These are phyloP conservation scores for Chlamydomonas schloesseri DNA, from an alignment of 139 green algal genomes.

Conservation along the genomic window DNA sequence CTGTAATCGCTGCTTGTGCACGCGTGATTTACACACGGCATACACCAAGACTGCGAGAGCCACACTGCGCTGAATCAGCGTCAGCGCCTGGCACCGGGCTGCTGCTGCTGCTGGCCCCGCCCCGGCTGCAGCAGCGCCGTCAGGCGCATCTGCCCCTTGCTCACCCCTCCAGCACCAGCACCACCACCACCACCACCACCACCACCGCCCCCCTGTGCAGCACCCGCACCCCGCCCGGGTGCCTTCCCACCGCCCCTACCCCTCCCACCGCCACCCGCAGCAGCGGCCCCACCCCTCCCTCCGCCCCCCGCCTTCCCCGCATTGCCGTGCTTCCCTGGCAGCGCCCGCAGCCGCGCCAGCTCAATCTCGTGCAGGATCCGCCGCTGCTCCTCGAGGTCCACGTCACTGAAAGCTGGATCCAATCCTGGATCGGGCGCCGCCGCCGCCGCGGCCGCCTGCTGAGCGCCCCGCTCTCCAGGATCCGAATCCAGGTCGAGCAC, in stretches of 20 bases:
- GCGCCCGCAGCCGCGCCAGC: slow-evolving; percentile 7
- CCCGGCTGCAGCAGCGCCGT: not conserved
- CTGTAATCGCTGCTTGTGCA: too few relatives aligned
- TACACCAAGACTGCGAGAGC: too few relatives aligned
- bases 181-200: too few relatives aligned
- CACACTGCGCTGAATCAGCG: too few relatives aligned
- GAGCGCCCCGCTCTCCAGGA: too few relatives aligned
- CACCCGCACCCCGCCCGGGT: not conserved
- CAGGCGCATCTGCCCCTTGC: slow-evolving; percentile 18
- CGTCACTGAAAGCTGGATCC: not conserved
- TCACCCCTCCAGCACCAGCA: too few relatives aligned
- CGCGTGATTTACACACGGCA: too few relatives aligned
- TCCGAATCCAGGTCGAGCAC: too few relatives aligned
- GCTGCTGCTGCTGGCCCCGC: not conserved
- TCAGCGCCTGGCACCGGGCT: too few relatives aligned
- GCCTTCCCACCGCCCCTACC: not conserved
- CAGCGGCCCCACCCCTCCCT: not conserved
- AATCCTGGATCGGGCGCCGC: too few relatives aligned
- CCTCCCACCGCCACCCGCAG: not conserved
- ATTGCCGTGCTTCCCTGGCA: not conserved
- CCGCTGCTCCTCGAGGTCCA: slow-evolving; percentile 50
- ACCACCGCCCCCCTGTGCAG: too few relatives aligned
- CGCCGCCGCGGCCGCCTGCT: too few relatives aligned
- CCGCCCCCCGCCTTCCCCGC: not conserved
- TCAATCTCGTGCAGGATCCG: slow-evolving; percentile 55